phyloP scores from a whole-genome alignment of 495 filamentous ascomycete species.

The Daldinia decipiens region DNA sequence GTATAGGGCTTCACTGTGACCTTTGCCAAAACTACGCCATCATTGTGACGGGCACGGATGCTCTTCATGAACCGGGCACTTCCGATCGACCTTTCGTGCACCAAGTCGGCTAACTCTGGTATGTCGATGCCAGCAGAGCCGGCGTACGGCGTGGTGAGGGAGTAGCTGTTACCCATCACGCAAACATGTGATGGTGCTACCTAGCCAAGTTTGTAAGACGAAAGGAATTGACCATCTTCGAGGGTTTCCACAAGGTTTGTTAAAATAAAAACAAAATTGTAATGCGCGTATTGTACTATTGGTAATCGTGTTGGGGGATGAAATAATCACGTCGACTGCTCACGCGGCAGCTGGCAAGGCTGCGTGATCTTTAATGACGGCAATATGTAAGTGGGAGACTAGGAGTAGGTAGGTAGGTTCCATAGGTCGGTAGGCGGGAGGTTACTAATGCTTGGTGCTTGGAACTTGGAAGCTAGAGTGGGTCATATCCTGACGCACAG shows the following conservation, averaged over 20 bases:
- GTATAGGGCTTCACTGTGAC: constrained; percentile 88
- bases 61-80: constrained; percentile 97
- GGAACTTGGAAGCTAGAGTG: background rate
- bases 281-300: no score
- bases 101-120: constrained; percentile 86
- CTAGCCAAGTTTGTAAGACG: constrained; percentile 35
- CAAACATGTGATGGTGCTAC: constrained; percentile 46
- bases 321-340: constrained; percentile 10
- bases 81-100: constrained; percentile 92
- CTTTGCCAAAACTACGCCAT: constrained; percentile 92
- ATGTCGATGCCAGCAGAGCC: constrained; percentile 94
- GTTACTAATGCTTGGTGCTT: background rate
- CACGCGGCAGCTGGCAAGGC: constrained; percentile 31
- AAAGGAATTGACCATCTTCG: constrained; percentile 33
- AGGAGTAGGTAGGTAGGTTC: background rate
- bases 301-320: background rate
- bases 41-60: constrained; percentile 85
- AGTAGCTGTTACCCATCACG: constrained; percentile 97
- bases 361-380: constrained; percentile 33
- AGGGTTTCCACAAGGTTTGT: constrained; percentile 13
- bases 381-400: background rate
- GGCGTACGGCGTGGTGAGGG: constrained; percentile 85
- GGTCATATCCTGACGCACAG: background rate
- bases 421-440: background rate
- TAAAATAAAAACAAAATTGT: no score